phyloP scores from a whole-genome alignment of 768 basidiomycete genomes.

The Rhizopogon roseolus region DNA sequence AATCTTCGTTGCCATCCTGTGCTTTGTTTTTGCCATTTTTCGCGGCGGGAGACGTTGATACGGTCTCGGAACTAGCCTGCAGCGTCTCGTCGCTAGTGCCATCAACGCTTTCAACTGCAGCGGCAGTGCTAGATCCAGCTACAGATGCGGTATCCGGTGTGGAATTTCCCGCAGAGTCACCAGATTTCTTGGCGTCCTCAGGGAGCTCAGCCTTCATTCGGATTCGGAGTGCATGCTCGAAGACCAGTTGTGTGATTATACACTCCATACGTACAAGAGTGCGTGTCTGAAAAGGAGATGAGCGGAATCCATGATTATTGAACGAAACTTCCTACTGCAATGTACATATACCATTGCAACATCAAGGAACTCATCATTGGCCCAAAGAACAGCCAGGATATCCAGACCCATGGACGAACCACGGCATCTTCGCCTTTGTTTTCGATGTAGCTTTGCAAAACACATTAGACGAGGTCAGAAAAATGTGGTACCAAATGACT shows the following conservation, averaged over 20 bases:
- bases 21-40: conserved; percentile 2
- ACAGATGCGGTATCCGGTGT: conserved; percentile 8
- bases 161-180: not conserved
- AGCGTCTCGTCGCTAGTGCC: conserved; percentile 1
- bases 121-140: conserved; percentile 9
- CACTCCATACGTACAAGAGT: conserved; percentile 45
- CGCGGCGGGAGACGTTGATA: not conserved
- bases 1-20: not conserved
- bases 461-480: not conserved
- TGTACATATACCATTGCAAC: conserved; percentile 51
- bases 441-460: conserved; percentile 53
- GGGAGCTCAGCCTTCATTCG: conserved; percentile 26
- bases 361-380: conserved; percentile 37
- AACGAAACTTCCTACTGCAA: conserved; percentile 13
- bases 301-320: conserved; percentile 4
- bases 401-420: conserved; percentile 70
- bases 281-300: conserved; percentile 27
- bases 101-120: conserved; percentile 1
- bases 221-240: conserved; percentile 57
- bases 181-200: conserved; percentile 5
- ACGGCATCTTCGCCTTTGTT: conserved; percentile 39
- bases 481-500: not conserved
- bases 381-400: conserved; percentile 44
- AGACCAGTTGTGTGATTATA: conserved; percentile 48
- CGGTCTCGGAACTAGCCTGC: not conserved